Base-by-base conservation (phyloP, 1,139 yeast genomes). In the Nadsonia commutata region DNA sequence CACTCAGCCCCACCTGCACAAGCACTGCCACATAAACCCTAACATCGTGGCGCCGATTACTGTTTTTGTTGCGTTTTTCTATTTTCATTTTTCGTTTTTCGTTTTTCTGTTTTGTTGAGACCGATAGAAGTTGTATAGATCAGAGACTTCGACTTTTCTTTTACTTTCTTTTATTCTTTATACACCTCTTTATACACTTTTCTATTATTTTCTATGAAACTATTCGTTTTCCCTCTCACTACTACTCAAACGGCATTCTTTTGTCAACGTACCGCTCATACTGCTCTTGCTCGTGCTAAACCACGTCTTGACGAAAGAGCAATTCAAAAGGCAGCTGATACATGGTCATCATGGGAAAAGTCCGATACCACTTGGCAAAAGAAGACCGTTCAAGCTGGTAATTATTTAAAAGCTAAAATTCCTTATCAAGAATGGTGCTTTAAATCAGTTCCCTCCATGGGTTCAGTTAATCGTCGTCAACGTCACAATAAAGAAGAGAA, bases 351-450 rank as follows among this genome's bases (percentile, higher is more conserved):
- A 20, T 57, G 74, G 57, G 63, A 59, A 41, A 51, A 52, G 11
- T 67, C 75, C 4, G 66, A 67, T 8, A 66, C 63, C 39, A 55
- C 59, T 19, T 61, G 66, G 53, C 71, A 72, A 52, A 60, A 63
- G 50, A 59, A 56, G 40, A 63, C 73, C 36, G 75, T 72, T 4
- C 43, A 54, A 5, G 60, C 58, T 54, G 64, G 69, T 9, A 64
- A 66, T 36, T 52, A 52, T 41, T 61, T 70, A 37, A 48, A 74
- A 49, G 70, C 68, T 45, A 58, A 62, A 27, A 64, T 71, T 18
- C 69, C 75, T 11, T 74, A 76, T 68, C 67, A 68, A 40, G 80
- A 75, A 51, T 65, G 70, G 56, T 63, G 74, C 38, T 56, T 75
- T 44, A 63, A 67, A 43, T 62, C 75, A 4, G 63, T 75, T 6